Conservation (phyloP, 805 yeast species). For the Saturnispora gosingensis region DNA sequence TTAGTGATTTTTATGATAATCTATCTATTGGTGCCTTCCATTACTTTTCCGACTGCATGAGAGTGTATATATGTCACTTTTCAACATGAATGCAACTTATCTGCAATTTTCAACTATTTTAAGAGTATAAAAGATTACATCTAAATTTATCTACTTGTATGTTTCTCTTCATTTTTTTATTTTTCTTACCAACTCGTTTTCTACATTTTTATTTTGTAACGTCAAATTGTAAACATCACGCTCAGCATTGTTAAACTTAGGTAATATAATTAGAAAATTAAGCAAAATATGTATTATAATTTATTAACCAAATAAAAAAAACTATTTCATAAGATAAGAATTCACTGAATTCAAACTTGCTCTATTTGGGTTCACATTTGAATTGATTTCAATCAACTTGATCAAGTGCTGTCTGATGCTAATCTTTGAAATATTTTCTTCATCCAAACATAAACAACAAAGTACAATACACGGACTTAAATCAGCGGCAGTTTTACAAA, state of each 20-base stretch:
- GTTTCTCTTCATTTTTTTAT: no score
- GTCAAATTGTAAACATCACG: background rate
- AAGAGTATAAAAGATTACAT: no score
- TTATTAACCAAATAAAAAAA: background rate
- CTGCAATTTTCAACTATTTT: no score
- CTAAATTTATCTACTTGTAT: no score
- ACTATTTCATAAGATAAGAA: constrained; percentile 37
- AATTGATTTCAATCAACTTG: constrained; percentile 31
- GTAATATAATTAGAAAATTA: no score
- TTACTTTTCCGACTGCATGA: no score
- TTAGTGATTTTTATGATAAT: background rate
- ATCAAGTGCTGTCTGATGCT: constrained; percentile 42
- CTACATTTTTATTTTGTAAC: no score
- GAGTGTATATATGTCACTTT: no score
- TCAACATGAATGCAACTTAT: no score
- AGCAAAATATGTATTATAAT: no score
- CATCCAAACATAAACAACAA: constrained; percentile 39
- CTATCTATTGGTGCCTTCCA: no score
- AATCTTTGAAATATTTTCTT: constrained; percentile 24
- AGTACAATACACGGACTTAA: constrained; percentile 54
- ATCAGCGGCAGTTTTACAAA: constrained; percentile 62
- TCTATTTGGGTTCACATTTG: constrained; percentile 66
- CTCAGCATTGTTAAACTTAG: background rate
- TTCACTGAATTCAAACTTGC: constrained; percentile 70
- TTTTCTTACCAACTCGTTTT: no score